These are phyloP conservation scores for Trypanosoma theileri DNA, from an alignment of 208 protist genomes.

Conservation along the genomic window DNA sequence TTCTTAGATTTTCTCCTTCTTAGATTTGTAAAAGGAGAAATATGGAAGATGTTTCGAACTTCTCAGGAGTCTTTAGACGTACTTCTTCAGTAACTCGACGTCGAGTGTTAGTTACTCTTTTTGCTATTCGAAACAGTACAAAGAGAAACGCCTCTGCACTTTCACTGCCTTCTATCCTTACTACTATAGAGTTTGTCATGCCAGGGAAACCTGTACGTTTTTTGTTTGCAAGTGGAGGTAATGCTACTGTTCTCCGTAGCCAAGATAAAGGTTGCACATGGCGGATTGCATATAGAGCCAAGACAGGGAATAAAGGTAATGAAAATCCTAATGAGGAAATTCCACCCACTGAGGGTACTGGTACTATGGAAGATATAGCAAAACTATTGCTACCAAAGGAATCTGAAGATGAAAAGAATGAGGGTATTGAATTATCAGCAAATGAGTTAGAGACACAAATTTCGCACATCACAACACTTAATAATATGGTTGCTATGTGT, in stretches of 20 bases:
- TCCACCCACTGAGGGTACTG: neutral
- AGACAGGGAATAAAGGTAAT: neutral
- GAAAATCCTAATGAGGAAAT: neutral
- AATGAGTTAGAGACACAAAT: slow-evolving; percentile 10
- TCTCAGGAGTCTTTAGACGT: slow-evolving; percentile 24
- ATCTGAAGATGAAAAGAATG: neutral
- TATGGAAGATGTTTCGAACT: slow-evolving; percentile 27
- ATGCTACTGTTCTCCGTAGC: slow-evolving; percentile 56
- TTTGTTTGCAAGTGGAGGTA: slow-evolving; percentile 57
- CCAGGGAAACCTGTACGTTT: slow-evolving; percentile 39
- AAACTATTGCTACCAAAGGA: slow-evolving; percentile 8
- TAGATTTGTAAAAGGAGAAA: neutral
- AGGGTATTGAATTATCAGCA: neutral
- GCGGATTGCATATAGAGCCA: slow-evolving; percentile 25
- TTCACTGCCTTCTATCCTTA: slow-evolving; percentile 17
- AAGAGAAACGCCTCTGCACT: slow-evolving; percentile 6
- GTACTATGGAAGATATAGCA: slow-evolving; percentile 14
- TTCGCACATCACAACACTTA: slow-evolving; percentile 28
- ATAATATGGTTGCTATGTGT: slow-evolving; percentile 54
- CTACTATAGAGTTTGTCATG: slow-evolving; percentile 24
- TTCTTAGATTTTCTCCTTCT: neutral
- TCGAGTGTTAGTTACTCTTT: slow-evolving; percentile 23
- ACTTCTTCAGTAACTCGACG: slow-evolving; percentile 24
- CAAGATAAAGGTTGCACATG: slow-evolving; percentile 66
- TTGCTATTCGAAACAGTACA: slow-evolving; percentile 11